Conservation (phyloP, 192 early-diverging fungal species). For the Backusella liffmaniae region DNA sequence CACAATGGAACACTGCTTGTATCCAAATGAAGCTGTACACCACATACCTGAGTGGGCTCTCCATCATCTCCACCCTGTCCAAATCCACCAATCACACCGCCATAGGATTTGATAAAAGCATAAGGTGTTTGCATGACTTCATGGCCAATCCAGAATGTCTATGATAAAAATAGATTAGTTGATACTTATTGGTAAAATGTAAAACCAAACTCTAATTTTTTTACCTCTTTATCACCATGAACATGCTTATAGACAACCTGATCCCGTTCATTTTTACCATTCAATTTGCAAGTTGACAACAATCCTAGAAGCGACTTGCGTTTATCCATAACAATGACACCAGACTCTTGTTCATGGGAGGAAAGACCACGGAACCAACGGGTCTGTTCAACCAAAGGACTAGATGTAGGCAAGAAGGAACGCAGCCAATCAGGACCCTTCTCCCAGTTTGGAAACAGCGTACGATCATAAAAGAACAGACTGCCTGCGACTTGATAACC, state of each 20-base stretch:
- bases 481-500: conserved; percentile 44
- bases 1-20: conserved; percentile 26
- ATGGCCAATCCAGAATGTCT: conserved; percentile 56
- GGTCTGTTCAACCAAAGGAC: conserved; percentile 28
- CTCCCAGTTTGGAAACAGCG: conserved; percentile 41
- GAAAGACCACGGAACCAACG: conserved; percentile 27
- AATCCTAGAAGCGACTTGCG: conserved; percentile 44
- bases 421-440: conserved; percentile 37
- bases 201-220: conserved; percentile 8
- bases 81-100: conserved; percentile 42
- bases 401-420: conserved; percentile 24
- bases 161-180: not conserved
- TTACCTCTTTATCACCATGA: conserved; percentile 65
- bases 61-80: conserved; percentile 14
- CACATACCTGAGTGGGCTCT: conserved; percentile 27
- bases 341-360: conserved; percentile 57
- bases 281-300: conserved; percentile 52
- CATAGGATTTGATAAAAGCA: conserved; percentile 32
- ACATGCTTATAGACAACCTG: conserved; percentile 40
- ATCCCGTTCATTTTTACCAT: conserved; percentile 48
- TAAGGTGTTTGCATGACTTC: conserved; percentile 49
- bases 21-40: conserved; percentile 35
- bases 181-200: not conserved
- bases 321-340: conserved; percentile 58
- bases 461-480: conserved; percentile 65